phyloP scores from a whole-genome alignment of 371 early-diverging fungal species.

The Saksenaea oblongispora region DNA sequence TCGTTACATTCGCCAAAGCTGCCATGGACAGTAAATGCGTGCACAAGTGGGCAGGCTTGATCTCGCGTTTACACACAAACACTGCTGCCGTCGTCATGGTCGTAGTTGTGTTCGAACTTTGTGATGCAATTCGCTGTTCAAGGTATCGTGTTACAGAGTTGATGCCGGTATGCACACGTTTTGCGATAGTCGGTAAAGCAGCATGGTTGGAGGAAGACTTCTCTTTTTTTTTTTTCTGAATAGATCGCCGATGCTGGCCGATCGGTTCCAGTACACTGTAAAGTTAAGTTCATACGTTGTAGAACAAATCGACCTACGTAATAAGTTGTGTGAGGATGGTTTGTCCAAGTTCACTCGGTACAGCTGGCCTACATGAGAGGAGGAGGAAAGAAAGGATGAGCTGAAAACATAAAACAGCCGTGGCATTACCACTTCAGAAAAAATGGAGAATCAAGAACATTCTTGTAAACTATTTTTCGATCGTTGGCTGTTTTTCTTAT shows the following conservation, averaged over 20 bases:
- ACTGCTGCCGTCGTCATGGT: constrained; percentile 9
- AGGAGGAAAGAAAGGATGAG: neutral
- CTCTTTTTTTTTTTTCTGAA: constrained; percentile 13
- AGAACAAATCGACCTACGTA: constrained; percentile 18
- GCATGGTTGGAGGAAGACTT: neutral
- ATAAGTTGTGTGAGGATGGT: constrained; percentile 21
- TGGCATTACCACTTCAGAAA: constrained; percentile 33
- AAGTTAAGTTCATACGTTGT: too few relatives aligned
- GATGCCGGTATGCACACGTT: constrained; percentile 30
- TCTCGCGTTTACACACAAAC: constrained; percentile 43
- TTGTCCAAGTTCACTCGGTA: neutral
- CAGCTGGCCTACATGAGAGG: neutral
- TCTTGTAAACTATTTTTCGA: constrained; percentile 30
- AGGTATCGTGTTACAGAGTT: constrained; percentile 32
- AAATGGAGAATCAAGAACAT: constrained; percentile 33
- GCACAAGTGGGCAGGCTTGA: constrained; percentile 34
- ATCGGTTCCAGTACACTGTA: constrained; percentile 21
- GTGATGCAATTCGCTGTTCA: constrained; percentile 20
- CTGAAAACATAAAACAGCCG: neutral
- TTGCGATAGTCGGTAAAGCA: constrained; percentile 19
- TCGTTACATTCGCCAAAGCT: constrained; percentile 25
- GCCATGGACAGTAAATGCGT: constrained; percentile 38
- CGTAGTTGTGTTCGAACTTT: neutral
- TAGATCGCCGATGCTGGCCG: constrained; percentile 17
- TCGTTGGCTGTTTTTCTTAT: constrained; percentile 16